A percentile compares a stretch with the other conserved stretches of the same genome.
These are phyloP conservation scores for Hypoxylon sp. DNA, from an alignment of 2,329 filamentous ascomycete genomes.

Conservation along the genomic window DNA sequence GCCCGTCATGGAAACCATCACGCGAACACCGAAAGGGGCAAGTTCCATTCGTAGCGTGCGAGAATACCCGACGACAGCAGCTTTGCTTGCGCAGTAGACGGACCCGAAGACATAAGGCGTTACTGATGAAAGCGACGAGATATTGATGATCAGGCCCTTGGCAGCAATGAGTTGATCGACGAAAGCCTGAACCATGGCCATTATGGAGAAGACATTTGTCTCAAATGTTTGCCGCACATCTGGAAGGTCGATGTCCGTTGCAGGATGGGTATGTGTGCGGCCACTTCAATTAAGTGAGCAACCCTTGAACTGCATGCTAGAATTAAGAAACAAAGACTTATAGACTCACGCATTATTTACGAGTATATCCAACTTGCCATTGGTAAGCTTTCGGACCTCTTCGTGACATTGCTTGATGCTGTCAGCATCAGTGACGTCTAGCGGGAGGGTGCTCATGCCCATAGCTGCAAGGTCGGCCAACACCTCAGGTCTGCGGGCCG, in stretches of 20 bases:
- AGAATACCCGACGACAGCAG: slow-evolving; percentile 67
- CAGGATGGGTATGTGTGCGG: slow-evolving; percentile 66
- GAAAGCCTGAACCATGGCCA: slow-evolving; percentile 69
- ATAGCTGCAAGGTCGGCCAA: slow-evolving; percentile 62
- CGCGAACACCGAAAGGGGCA: slow-evolving; percentile 68
- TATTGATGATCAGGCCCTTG: slow-evolving; percentile 68
- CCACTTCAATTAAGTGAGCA: slow-evolving; percentile 58
- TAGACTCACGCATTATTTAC: slow-evolving; percentile 70
- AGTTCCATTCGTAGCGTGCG: slow-evolving; percentile 69
- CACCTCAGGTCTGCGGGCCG: slow-evolving; percentile 66
- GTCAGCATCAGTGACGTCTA: slow-evolving; percentile 68
- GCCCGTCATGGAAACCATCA: slow-evolving; percentile 71
- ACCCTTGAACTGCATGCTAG: neutral
- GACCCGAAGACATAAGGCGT: slow-evolving; percentile 68
- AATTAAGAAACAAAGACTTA: neutral
- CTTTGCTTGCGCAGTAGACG: slow-evolving; percentile 70
- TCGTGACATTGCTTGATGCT: slow-evolving; percentile 66
- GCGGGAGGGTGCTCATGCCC: slow-evolving; percentile 65
- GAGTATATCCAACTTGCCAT: slow-evolving; percentile 70
- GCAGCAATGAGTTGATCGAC: slow-evolving; percentile 65
- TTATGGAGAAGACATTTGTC: slow-evolving; percentile 71
- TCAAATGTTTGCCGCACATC: slow-evolving; percentile 70
- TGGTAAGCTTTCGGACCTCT: slow-evolving; percentile 64
- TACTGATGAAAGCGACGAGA: slow-evolving; percentile 67
- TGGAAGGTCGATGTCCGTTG: slow-evolving; percentile 66